Base-by-base conservation (phyloP, 1,284 basidiomycete species). In the Ceratobasidium sp. region DNA sequence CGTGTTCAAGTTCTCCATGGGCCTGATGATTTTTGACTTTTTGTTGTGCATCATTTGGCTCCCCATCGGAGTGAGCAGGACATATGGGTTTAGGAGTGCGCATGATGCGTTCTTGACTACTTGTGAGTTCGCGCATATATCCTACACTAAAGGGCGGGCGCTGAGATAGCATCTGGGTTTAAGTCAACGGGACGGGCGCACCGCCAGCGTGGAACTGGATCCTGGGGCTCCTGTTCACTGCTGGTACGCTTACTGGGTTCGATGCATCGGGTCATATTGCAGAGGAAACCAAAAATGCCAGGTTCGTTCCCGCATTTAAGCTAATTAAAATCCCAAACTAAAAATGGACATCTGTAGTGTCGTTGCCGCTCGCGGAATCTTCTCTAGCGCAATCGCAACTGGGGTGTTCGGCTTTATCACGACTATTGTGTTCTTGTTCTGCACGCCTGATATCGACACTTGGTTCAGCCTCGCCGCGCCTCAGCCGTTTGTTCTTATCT, bases 201-300 rank as follows among this genome's bases (percentile, higher is more conserved):
- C 88, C 93, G 31, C 84, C 91, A 19, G 93, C 88, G 8, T 96
- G 94, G 94, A 95, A 95, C 78, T 95, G 92, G 91, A 88, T 94
- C 9, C 82, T 95, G 36, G 93, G 91, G 4, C 92, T 93, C 85
- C 84, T 96, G 19, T 95, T 93, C 81, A 92, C 93, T 0, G 90
- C 93, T 1, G 93, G 93, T 14, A 93, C 91, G 0, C 84, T 96
- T 84, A 94, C 92, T 15, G 94, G 94, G 1, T 96, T 95, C 79
- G 94, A 95, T 81, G 94, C 94, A 0, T 91, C 93, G 19, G 94
- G 94, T 0, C 94, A 96, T 77, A 91, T 96, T 75, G 93, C 93
- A 1, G 94, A 96, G 82, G 94, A 96, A 83, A 95, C 94, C 0
- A 93, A 93, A 82, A 91, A 95, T 80, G 94, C 94, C 9, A 90